phyloP scores from a whole-genome alignment of 2,329 filamentous ascomycete species.

The Xylaria multiplex region DNA sequence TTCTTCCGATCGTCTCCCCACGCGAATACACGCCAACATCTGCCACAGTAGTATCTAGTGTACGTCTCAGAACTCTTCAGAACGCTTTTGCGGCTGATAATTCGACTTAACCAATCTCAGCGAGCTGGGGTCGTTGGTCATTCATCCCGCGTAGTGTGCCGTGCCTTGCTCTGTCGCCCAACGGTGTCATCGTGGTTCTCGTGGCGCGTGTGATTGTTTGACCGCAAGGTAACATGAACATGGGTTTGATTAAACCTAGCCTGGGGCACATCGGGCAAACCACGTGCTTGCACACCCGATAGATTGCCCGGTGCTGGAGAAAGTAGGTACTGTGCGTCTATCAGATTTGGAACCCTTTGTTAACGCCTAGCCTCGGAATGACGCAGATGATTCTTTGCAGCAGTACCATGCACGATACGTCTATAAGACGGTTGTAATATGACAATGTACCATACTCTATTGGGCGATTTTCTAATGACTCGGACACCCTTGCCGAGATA shows the following conservation, averaged over 20 bases:
- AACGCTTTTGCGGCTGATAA: conserved; percentile 27
- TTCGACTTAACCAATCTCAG: conserved; percentile 19
- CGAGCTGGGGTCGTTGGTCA: conserved; percentile 37
- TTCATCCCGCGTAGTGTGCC: conserved; percentile 42
- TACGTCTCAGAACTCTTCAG: no score
- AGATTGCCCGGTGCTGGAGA: conserved; percentile 22
- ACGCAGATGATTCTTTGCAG: conserved; percentile 40
- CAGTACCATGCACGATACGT: conserved; percentile 34
- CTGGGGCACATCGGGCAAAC: conserved; percentile 29
- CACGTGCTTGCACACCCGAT: conserved; percentile 33
- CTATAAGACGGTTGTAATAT: conserved; percentile 26
- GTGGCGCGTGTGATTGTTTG: conserved; percentile 41
- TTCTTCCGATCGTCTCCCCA: conserved; percentile 18
- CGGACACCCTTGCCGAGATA: conserved; percentile 43
- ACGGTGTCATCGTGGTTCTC: conserved; percentile 40
- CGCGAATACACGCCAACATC: conserved; percentile 18
- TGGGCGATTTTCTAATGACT: conserved; percentile 37
- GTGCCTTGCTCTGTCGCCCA: conserved; percentile 36
- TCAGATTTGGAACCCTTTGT: conserved; percentile 30
- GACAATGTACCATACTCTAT: conserved; percentile 18
- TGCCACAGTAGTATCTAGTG: conserved; percentile 1
- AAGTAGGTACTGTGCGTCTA: conserved; percentile 4
- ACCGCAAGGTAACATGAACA: conserved; percentile 39
- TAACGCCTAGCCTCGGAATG: conserved; percentile 32
- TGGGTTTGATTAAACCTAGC: conserved; percentile 41